Evolutionary conservation across 768 basidiomycete genomes (phyloP).

Genomic region (Auricularia cornea): DNA sequence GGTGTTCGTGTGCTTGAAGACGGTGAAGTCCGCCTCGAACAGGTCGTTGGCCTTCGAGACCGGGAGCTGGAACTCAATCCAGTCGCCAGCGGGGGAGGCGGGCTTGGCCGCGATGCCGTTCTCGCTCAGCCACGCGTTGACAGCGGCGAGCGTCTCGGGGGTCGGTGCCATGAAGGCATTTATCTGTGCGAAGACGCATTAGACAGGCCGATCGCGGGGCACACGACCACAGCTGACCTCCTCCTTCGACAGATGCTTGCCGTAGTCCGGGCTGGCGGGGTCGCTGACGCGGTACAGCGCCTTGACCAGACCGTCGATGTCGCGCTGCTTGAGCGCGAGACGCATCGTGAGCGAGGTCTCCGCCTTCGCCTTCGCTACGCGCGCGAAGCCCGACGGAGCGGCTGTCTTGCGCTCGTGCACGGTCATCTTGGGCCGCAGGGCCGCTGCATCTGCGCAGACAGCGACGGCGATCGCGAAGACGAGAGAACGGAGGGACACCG

Average conservation of each 20-base stretch:
- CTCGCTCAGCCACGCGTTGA: slow-evolving; percentile 6
- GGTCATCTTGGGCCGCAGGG: background rate
- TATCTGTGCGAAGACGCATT: slow-evolving; percentile 5
- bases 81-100: slow-evolving; percentile 20
- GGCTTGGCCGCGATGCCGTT: slow-evolving; percentile 1
- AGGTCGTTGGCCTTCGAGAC: slow-evolving; percentile 29
- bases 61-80: slow-evolving; percentile 25
- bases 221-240: background rate
- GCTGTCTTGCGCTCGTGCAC: background rate
- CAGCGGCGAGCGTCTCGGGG: slow-evolving; percentile 3
- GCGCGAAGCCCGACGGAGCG: background rate
- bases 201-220: background rate
- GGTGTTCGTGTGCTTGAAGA: slow-evolving; percentile 6
- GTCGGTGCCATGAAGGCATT: slow-evolving; percentile 9
- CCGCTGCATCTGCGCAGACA: background rate
- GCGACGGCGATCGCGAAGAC: background rate
- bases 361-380: background rate
- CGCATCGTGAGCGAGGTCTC: background rate
- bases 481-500: no score
- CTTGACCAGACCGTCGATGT: background rate
- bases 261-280: background rate
- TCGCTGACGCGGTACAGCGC: background rate
- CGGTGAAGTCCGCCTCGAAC: slow-evolving; percentile 26
- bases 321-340: background rate
- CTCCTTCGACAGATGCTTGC: background rate